Base-by-base conservation (phyloP, 2,329 filamentous ascomycete species). In the Akanthomyces uredinophilus region DNA sequence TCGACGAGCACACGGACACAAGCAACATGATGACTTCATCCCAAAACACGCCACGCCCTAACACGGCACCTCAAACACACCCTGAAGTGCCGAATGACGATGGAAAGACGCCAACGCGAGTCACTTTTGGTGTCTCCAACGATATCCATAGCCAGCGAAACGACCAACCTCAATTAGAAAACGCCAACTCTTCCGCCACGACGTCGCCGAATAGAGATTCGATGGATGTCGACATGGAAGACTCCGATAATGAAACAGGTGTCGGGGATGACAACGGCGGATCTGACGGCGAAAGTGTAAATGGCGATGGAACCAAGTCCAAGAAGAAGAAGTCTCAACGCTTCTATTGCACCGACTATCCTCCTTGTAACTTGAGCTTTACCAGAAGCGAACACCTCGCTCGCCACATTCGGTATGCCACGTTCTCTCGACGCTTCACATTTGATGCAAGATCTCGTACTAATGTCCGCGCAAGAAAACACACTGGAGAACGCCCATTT, bases 251-350 rank as follows among this genome's bases (percentile, higher is more conserved):
- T 57, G 89, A 90, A 66, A 75, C 68, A 3, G 77, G 75, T 29
- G 72, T 69, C 1, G 35, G 46, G 27, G 76, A 73, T 57, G 82
- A 84, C 14, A 83, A 83, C 44, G 79, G 74, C 20, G 81, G 74
- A 37, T 90, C 89, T 14, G 90, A 91, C 64, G 84, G 84, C 54
- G 88, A 84, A 43, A 87, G 83, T 67, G 80, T 87, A 24, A 83
- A 83, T 62, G 85, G 82, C 13, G 87, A 89, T 70, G 79, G 86
- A 47, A 79, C 81, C n/a, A 85, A 88, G 65, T 89, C 90, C 58
- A 96, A 96, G 78, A 98, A 97, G 83, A 97, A 96, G 78, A 96
- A 96, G 75, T 92, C 92, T 0, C 92, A 97, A 74, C 87, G 92
- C 51, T 99, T 99, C 75, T 97, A 94, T 75, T 99, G 95, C 77